Evolutionary conservation across 495 filamentous ascomycete species (phyloP), one percentile per base, ranked within the genome.

Genomic region (Immersiella caudata): DNA sequence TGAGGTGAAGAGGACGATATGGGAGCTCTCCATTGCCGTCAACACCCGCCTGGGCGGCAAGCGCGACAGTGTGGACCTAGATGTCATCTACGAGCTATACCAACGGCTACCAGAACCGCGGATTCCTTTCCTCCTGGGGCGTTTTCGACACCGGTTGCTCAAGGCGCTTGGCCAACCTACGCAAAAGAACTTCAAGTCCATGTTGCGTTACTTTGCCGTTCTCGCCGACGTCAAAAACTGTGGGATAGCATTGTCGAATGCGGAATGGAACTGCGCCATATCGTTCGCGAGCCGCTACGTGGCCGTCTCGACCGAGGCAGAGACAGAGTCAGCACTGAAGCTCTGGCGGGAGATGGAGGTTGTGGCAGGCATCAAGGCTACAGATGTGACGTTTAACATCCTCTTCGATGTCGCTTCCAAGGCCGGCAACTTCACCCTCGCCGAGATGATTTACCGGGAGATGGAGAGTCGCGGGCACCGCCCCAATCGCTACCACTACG

Each of bases 321-420:
- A 97, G 66, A 80, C 93, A 8, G 83, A 91, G 64, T 79, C 86
- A 24, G 90, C 93, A 1, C 85, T 98, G 20, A 83, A 88, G 35
- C 78, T 95, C n/a, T 98, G 93, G 93, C 87, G 87, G 64, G 86
- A 93, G 70, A 97, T 97, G 90, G 95, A 98, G 76, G 78, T 84
- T 27, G 76, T 86, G n/a, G 87, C 87, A 20, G 83, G 85, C 6
- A 76, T 93, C n/a, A 72, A 79, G 67, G 84, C 81, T 35, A 90
- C 87, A 68, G 81, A 85, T 35, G 88, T 91, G 12, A 94, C 94
- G 1, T 97, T 98, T 81, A 94, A 92, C 76, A 90, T 96, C 62
- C 86, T 99, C 29, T 97, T 97, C 69, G 92, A 97, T 73, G 85
- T 91, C 18, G 93, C 94, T 33, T 86, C 91, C 55, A 96, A 93